Evolutionary conservation across 345 rosid genomes (phyloP), one percentile per base, ranked within the genome.

Genomic region (Zanthoxylum bungeanum): DNA sequence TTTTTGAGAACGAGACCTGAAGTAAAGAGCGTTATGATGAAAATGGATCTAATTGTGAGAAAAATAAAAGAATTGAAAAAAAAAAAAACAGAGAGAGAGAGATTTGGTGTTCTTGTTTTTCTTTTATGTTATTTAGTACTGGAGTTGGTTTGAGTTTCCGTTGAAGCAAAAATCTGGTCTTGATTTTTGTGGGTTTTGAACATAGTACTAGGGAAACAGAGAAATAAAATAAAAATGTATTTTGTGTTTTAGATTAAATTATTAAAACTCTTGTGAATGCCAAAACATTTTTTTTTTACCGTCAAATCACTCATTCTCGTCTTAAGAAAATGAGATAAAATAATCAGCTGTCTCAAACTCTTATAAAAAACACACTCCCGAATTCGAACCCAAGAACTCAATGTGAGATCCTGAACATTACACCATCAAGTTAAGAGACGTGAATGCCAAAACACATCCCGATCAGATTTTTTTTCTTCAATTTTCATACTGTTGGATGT

Each of bases 1-100:
- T 9, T 24, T 14, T 16, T 4, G 3, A 50, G n/a, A 25, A 11
- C 16, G 55, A 42, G 27, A 64, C 74, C 73, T 74, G 50, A 51
- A 67, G 59, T 47, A 51, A 50, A 64, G 61, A 77, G 74, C 73
- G 75, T 66, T 64, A 4, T n/a, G 9, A 17, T 57, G 50, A 30
- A 36, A 64, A 62, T 64, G 75, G 81, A 81, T 81, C 81, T 78
- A 71, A 27, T 46, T 63, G 36, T 10, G 10, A 51, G 6, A 44
- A 44, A 44, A 31, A 52, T 10, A 31, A n/a, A 60, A 73, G 21
- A 36, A 64, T n/a, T n/a, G 62, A 57, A 19, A 16, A 46, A 39
- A 4, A 27, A 65, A 31, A 11, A 21, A 51, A 68, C n/a, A n/a
- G n/a, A n/a, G n/a, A n/a, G n/a, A n/a, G n/a, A n/a, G 24, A 55